These are phyloP conservation scores for Leccinellum rugosiceps DNA, from an alignment of 768 basidiomycete species.

Conservation along the genomic window DNA sequence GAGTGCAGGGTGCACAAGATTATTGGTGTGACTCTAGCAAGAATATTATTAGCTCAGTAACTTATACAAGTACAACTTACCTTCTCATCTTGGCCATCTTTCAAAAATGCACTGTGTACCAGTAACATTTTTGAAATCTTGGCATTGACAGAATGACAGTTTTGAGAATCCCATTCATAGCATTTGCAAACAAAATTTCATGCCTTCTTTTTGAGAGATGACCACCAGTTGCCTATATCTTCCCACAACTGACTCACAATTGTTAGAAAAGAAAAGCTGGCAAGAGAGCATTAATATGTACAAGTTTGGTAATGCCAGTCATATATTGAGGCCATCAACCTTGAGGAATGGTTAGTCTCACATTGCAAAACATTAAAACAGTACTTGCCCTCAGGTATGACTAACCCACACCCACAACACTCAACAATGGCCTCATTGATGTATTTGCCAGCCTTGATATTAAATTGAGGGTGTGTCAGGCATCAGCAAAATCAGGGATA, in stretches of 20 bases:
- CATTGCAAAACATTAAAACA: neutral
- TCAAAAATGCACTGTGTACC: neutral
- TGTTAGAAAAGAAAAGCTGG: too few species aligned
- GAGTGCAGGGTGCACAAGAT: neutral
- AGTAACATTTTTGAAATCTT: neutral
- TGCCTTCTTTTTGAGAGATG: conserved; percentile 1
- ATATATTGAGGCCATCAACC: neutral
- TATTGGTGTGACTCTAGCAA: neutral
- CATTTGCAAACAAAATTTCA: neutral
- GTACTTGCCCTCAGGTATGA: neutral
- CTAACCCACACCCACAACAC: neutral
- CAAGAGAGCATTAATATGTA: neutral
- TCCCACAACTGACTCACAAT: neutral
- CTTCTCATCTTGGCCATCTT: neutral
- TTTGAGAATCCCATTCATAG: conserved; percentile 7
- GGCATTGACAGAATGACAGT: neutral
- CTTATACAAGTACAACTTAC: neutral
- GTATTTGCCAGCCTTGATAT: neutral
- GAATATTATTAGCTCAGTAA: neutral
- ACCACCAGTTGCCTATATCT: conserved; percentile 2
- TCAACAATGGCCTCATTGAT: neutral
- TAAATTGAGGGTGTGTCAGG: neutral
- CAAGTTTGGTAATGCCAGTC: neutral
- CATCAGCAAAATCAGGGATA: neutral
- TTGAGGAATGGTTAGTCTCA: neutral